Evolutionary conservation across 345 rosid genomes (phyloP), one percentile per base, ranked within the genome.

Genomic region (Anacardium occidentale): DNA sequence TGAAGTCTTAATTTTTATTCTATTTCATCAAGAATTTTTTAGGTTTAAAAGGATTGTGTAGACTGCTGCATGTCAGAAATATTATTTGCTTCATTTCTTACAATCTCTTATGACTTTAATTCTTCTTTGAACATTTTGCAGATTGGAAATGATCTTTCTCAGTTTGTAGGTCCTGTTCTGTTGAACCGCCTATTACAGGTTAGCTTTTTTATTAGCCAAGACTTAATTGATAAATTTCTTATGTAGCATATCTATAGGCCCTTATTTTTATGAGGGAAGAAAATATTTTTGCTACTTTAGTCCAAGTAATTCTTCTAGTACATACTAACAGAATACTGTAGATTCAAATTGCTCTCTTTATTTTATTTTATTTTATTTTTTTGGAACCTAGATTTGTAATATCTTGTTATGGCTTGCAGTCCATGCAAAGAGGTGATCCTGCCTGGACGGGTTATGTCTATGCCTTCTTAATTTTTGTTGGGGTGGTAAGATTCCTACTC

Each of bases 341-440:
- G 42, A 37, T 37, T 37, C 42, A 37, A 37, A 37, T 6, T 37
- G 7, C 8, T 7, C 42, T 34, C 32, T 29, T 29, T 29, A 29
- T 29, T 29, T 29, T 29, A 29, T 29, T 29, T 29, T 29, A 29
- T 29, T 29, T 5, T 26, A 26, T 22, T 53, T 29, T 56, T 62
- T 59, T 25, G 40, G 62, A 25, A 54, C 69, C 29, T 29, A 66
- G 42, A 42, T 24, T 72, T 71, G 29, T 21, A 62, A 48, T n/a
- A 29, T 60, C 48, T 45, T 40, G 17, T 71, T 71, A 24, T 60
- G 45, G 3, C 58, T 44, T 86, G 82, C 91, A 95, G 99, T 91
- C 99, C 57, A 89, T 92, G 99, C 96, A 92, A 88, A 84, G 62
- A 68, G 94, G 96, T 50, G 96, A 89, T 76, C 96, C 97, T 53